phyloP scores from a whole-genome alignment of 169 alveolate genomes.

The Cryptosporidium meleagridis region DNA sequence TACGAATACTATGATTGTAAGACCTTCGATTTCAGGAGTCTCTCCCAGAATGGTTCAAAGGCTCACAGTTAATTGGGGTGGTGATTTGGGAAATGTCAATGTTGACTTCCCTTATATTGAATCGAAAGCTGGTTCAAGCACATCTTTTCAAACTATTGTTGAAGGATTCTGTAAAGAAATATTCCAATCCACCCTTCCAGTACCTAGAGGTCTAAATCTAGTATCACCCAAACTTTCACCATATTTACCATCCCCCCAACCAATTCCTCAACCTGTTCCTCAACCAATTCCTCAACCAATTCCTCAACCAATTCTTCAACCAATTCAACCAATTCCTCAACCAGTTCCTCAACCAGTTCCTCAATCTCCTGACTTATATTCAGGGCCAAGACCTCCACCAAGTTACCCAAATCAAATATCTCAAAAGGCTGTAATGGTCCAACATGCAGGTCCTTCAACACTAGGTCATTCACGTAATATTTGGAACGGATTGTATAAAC shows the following conservation, averaged over 20 bases:
- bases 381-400: slow-evolving; percentile 38
- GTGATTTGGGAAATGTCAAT: neutral
- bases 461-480: neutral
- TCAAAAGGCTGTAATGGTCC: neutral
- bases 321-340: no score
- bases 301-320: neutral
- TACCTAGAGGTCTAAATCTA: no score
- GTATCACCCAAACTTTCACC: neutral
- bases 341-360: neutral
- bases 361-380: neutral
- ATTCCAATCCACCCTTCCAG: neutral
- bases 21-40: neutral
- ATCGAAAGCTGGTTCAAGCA: neutral
- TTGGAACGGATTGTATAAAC: neutral
- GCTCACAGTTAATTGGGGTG: slow-evolving; percentile 1
- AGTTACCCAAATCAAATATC: slow-evolving; percentile 1
- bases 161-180: neutral
- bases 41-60: neutral
- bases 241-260: neutral
- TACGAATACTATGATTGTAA: neutral
- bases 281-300: no score
- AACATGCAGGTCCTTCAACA: neutral
- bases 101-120: slow-evolving; percentile 34
- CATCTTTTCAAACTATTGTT: neutral
- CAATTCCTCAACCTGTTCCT: neutral